Conservation (phyloP, 345 rosid genomes). For the Gossypium longicalyx region DNA sequence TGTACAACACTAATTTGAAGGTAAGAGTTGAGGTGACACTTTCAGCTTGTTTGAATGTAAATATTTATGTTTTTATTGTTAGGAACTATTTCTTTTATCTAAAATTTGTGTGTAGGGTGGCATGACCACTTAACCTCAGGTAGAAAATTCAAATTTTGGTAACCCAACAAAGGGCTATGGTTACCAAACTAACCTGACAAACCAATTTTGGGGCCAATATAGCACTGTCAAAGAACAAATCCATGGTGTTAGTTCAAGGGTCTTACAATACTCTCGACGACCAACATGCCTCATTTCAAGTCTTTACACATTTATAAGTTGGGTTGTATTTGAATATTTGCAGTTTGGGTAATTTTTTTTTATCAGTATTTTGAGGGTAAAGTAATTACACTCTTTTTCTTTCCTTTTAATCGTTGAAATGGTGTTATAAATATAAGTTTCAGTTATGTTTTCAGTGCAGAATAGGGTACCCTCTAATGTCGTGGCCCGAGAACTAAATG, state of each 20-base stretch:
- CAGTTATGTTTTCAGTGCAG: too few species aligned
- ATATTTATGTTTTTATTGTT: background rate
- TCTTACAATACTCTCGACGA: constrained; percentile 49
- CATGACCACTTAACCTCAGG: constrained; percentile 28
- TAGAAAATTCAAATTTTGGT: constrained; percentile 43
- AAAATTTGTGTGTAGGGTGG: background rate
- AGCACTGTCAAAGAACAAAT: constrained; percentile 33
- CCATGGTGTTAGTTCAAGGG: constrained; percentile 30
- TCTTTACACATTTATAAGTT: background rate
- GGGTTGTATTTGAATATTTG: background rate
- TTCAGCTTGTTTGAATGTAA: background rate
- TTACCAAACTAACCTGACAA: constrained; percentile 41
- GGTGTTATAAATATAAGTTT: too few species aligned
- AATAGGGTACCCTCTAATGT: too few species aligned
- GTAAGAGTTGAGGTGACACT: constrained; percentile 33
- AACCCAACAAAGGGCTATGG: constrained; percentile 36
- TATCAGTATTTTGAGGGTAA: background rate
- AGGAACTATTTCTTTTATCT: background rate
- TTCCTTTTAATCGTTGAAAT: background rate
- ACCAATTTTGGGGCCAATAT: constrained; percentile 43
- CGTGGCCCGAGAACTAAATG: too few species aligned
- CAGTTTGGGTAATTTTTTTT: background rate
- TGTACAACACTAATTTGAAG: constrained; percentile 68
- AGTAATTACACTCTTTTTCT: background rate
- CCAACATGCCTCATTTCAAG: constrained; percentile 32